phyloP scores from a whole-genome alignment of 2,329 filamentous ascomycete genomes.

The Colletotrichum truncatum region DNA sequence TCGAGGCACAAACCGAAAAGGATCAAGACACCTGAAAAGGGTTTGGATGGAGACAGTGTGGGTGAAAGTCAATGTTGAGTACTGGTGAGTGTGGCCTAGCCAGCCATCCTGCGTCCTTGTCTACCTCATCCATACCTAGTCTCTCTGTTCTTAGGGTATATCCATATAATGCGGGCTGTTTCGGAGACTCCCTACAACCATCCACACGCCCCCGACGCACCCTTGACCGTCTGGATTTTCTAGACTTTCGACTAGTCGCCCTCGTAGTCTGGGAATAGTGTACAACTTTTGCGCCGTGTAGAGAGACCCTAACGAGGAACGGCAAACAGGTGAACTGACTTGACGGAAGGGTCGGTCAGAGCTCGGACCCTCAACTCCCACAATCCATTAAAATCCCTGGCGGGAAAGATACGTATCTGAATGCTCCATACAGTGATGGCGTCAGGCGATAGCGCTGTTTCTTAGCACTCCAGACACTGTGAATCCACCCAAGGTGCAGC shows the following conservation, averaged over 20 bases:
- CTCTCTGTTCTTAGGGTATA: not conserved
- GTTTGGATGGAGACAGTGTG: conserved; percentile 14
- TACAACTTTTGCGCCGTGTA: no score
- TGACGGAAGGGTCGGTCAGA: conserved; percentile 25
- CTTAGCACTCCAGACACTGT: conserved; percentile 7
- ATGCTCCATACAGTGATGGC: conserved; percentile 12
- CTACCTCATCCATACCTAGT: not conserved
- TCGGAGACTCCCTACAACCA: conserved; percentile 51
- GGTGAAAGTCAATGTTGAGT: not conserved
- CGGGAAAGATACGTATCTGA: conserved; percentile 3
- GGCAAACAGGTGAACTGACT: not conserved
- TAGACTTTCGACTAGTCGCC: conserved; percentile 24
- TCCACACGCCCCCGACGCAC: no score
- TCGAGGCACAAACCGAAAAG: conserved; percentile 5
- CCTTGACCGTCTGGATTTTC: conserved; percentile 54
- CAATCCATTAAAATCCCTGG: conserved; percentile 24
- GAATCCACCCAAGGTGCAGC: conserved; percentile 13
- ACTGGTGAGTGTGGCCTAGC: not conserved
- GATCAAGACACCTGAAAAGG: conserved; percentile 12
- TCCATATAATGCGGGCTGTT: not conserved
- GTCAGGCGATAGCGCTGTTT: not conserved
- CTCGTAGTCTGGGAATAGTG: not conserved
- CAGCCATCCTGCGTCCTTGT: not conserved
- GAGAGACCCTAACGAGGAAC: no score
- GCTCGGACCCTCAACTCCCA: conserved; percentile 10